These are phyloP conservation scores for Circinella minor DNA, from an alignment of 371 early-diverging fungal species.

Conservation along the genomic window DNA sequence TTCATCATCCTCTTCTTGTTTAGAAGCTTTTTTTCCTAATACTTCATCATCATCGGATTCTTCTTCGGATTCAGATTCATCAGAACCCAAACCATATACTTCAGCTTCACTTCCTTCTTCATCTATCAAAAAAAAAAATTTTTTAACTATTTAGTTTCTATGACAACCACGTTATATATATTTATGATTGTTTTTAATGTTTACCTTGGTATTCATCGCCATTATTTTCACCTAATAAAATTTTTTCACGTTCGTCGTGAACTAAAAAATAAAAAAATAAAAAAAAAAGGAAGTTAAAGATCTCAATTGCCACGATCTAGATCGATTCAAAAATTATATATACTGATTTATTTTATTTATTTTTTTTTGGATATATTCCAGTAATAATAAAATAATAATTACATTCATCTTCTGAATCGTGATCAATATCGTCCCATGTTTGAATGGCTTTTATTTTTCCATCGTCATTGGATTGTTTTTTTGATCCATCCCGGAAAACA, in stretches of 20 bases:
- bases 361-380: too few species aligned
- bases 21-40: constrained; percentile 31
- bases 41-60: constrained; percentile 44
- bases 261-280: constrained; percentile 32
- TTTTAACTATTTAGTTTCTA: too few species aligned
- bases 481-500: constrained; percentile 33
- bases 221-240: constrained; percentile 61
- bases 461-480: constrained; percentile 15
- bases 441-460: constrained; percentile 63
- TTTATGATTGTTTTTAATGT: constrained; percentile 1
- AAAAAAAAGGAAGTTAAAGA: too few species aligned
- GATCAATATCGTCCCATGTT: constrained; percentile 81
- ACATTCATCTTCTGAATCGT: constrained; percentile 86
- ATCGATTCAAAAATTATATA: too few species aligned
- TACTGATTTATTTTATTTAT: too few species aligned
- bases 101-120: constrained; percentile 63
- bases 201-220: constrained; percentile 37
- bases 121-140: background rate
- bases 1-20: constrained; percentile 53
- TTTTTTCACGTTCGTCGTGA: constrained; percentile 58
- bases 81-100: constrained; percentile 65
- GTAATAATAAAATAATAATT: constrained; percentile 14
- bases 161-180: too few species aligned
- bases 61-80: constrained; percentile 51
- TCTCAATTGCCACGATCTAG: too few species aligned